Evolutionary conservation across 1,139 yeast genomes (phyloP), one percentile per base, ranked within the genome.

Genomic region (Scheffersomyces stambukii): DNA sequence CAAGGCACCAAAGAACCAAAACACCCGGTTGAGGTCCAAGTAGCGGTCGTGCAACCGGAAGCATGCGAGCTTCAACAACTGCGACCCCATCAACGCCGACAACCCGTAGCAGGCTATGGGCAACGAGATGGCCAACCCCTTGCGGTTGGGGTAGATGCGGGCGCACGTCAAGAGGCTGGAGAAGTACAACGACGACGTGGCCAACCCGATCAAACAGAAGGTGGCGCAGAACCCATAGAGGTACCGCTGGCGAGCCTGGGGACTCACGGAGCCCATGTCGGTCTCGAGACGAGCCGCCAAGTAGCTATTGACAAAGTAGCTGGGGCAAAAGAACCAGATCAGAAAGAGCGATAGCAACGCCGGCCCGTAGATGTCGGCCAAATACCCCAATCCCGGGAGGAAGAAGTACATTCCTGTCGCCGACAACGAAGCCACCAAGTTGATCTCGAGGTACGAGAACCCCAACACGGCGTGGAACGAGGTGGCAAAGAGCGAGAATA

Each of bases 71-170:
- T 70, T 69, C 48, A 79, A 52, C 6, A 77, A 40, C 45, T 75
- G 82, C 7, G 81, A 75, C 4, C 77, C 75, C 35, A 82, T 55
- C 31, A 83, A 60, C 4, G 95, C 76, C 7, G 94, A 81, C 16
- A 86, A 51, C 1, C 97, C 97, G 54, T 82, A 88, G 39, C 83
- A 81, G 1, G 94, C 76, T 4, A 91, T 89, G 0, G 97, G 97
- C 21, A 84, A 70, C 26, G 95, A 81, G 25, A 91, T 86, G 22
- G 95, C 83, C 37, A 89, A 58, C 3, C 95, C 83, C 37, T 84
- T 82, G 27, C 67, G 68, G 20, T 75, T 62, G 0, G 95, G 94
- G 46, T 77, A 83, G 15, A 86, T 72, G 42, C 81, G 78, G 3
- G 96, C 94, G 57, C 96, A 85, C 1, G 94, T 82, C 19, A 88